Evolutionary conservation across 768 basidiomycete species (phyloP), one percentile per base, ranked within the genome.

Genomic region (Boletus eberwhitei): DNA sequence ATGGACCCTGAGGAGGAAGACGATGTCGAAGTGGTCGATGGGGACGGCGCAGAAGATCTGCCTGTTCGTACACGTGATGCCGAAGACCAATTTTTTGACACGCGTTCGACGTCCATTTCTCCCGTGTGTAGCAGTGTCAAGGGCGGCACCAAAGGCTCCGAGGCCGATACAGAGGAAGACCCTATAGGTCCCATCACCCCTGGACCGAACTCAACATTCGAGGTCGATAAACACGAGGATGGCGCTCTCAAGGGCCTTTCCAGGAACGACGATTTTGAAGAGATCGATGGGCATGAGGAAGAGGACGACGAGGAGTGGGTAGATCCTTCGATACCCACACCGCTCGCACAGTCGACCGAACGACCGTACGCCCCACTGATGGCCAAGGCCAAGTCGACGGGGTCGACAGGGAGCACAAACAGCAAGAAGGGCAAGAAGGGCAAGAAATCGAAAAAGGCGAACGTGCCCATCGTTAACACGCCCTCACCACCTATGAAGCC

Each of bases 101-200:
- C 81, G 16, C 73, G 73, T 32, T 79, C 79, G 21, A 74, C 67
- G 7, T 75, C 74, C 21, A 75, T 72, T 14, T 76, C 77, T 16
- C 78, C 77, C 19, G 77, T 76, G 60, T 63, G 64, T 0, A 71
- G 71, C 55, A 65, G 64, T 40, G 64, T 62, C 50, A 72, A 73
- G 41, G 67, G 70, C 32, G 69, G 73, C 14, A 68, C 72, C 17
- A 78, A 77, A 57, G 79, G 77, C 44, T 79, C 79, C 24, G 85
- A 86, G 53, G 77, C 74, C 2, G 85, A 87, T 47, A 87, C 85
- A 24, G 87, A 89, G 62, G 87, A 89, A 39, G 87, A 88, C 48
- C 79, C 82, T 0, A 77, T 86, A 3, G 86, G 82, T 16, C 87
- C 87, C 6, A 76, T 88, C 38, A 88, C 88, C 0, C 87, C 87